These are phyloP conservation scores for Raffaelea albimanens DNA, from an alignment of 2,329 filamentous ascomycete genomes.

Conservation along the genomic window DNA sequence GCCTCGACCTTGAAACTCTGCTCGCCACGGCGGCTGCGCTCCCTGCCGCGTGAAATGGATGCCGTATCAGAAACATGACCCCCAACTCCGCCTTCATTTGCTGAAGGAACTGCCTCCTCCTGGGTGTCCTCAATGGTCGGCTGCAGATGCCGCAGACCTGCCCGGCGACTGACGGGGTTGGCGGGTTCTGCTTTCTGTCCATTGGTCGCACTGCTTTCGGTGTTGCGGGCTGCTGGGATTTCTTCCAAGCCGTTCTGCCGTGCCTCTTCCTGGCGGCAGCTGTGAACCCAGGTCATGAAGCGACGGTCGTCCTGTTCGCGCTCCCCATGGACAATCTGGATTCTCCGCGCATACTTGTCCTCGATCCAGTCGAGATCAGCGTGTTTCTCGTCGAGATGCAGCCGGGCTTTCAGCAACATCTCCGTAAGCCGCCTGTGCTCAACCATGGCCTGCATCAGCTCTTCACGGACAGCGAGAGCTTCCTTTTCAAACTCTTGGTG, in stretches of 20 bases:
- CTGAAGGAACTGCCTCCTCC: no score
- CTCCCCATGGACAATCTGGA: neutral
- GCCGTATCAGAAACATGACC: no score
- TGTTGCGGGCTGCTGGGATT: no score
- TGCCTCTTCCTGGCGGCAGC: neutral
- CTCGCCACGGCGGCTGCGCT: no score
- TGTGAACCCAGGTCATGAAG: neutral
- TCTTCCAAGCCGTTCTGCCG: no score
- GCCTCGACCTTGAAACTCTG: no score
- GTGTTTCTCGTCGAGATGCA: slow-evolving; percentile 9
- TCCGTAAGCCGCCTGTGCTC: slow-evolving; percentile 26
- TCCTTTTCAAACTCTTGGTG: slow-evolving; percentile 22
- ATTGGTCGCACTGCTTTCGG: no score
- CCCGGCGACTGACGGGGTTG: no score
- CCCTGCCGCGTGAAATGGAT: no score
- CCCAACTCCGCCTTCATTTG: no score
- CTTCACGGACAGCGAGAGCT: slow-evolving; percentile 20
- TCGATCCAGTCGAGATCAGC: slow-evolving; percentile 10
- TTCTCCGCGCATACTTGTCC: slow-evolving; percentile 4
- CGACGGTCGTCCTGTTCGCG: slow-evolving; percentile 7
- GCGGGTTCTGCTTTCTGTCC: slow-evolving; percentile 9
- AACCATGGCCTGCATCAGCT: slow-evolving; percentile 25
- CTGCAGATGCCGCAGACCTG: no score
- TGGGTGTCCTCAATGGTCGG: no score
- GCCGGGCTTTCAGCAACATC: slow-evolving; percentile 23